Evolutionary conservation across 1,139 yeast genomes (phyloP), one percentile per base, ranked within the genome.

Genomic region (Hyphopichia pseudoburtonii): DNA sequence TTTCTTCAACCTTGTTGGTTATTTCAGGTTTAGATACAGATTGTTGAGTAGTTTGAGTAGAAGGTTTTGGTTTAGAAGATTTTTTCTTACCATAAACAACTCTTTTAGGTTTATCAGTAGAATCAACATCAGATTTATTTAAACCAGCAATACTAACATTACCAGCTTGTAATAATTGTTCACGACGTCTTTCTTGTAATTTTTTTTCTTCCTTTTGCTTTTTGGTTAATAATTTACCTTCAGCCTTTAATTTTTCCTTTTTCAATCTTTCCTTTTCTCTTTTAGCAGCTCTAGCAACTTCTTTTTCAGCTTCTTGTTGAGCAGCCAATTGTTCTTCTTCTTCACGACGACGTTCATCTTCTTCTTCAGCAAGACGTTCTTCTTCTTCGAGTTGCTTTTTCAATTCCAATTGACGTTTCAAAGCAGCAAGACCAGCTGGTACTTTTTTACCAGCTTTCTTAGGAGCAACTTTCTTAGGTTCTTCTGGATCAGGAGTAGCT

Each of bases 151-250:
- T 88, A 35, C 70, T 66, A 37, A 88, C 77, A 53, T 80, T 80
- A 47, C 90, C 86, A 22, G 88, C 70, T 41, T 83, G 84, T 48
- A 92, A 73, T 49, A 92, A 73, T 52, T 85, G 92, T 50, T 86
- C 84, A 62, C 95, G 86, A 69, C 97, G 87, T 60, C 86, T 85
- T 57, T 92, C 97, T 55, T 83, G 80, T 33, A 83, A 65, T 41
- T 82, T 86, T 70, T 86, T 86, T 59, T 89, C 96, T 64, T 90
- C 97, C 65, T 86, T 88, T 70, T 92, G 98, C 60, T 90, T 92
- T 70, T 87, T 92, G 42, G 97, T 86, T 58, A 86, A 64, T 40
- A 79, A 75, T 53, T 85, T 92, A 55, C 99, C 99, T 64, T 90
- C 96, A 18, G 96, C 95, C 67, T 87, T 86, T 62, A 85, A 71